phyloP scores from a whole-genome alignment of 495 filamentous ascomycete genomes.

The Chaetomium cochliodes region DNA sequence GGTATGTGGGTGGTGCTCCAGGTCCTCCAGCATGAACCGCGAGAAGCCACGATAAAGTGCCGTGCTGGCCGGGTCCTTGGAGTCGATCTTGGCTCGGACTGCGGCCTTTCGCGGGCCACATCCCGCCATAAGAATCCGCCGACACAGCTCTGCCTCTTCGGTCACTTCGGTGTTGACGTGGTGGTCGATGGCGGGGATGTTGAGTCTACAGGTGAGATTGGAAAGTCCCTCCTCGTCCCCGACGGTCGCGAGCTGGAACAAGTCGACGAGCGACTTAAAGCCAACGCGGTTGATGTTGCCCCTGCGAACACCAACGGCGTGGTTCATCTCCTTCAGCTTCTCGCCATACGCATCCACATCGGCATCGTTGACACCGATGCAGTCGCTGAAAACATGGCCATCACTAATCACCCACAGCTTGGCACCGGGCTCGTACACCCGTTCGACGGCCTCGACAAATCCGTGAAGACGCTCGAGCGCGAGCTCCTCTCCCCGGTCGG shows the following conservation, averaged over 20 bases:
- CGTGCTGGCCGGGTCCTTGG: conserved; percentile 35
- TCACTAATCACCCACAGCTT: conserved; percentile 43
- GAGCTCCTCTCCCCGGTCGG: conserved; percentile 23
- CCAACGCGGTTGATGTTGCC: conserved; percentile 15
- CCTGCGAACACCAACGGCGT: conserved; percentile 20
- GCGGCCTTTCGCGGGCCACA: conserved; percentile 30
- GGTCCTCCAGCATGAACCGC: conserved; percentile 50
- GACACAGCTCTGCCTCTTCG: conserved; percentile 38
- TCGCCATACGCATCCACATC: conserved; percentile 39
- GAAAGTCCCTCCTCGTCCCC: not conserved
- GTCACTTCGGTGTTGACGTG: conserved; percentile 36
- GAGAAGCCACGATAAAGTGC: conserved; percentile 48
- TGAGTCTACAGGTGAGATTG: conserved; percentile 14
- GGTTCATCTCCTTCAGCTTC: conserved; percentile 37
- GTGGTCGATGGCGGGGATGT: conserved; percentile 29
- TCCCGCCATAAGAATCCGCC: conserved; percentile 39
- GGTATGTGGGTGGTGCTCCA: conserved; percentile 35
- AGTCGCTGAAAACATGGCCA: conserved; percentile 47
- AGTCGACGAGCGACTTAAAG: conserved; percentile 25
- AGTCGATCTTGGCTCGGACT: conserved; percentile 39
- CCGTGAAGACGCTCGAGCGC: conserved; percentile 35
- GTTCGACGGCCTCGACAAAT: conserved; percentile 35
- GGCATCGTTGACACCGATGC: conserved; percentile 44
- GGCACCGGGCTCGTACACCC: conserved; percentile 37
- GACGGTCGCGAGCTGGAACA: conserved; percentile 20